Evolutionary conservation across 805 yeast species (phyloP).

Genomic region (Kluyveromyces wickerhamii): DNA sequence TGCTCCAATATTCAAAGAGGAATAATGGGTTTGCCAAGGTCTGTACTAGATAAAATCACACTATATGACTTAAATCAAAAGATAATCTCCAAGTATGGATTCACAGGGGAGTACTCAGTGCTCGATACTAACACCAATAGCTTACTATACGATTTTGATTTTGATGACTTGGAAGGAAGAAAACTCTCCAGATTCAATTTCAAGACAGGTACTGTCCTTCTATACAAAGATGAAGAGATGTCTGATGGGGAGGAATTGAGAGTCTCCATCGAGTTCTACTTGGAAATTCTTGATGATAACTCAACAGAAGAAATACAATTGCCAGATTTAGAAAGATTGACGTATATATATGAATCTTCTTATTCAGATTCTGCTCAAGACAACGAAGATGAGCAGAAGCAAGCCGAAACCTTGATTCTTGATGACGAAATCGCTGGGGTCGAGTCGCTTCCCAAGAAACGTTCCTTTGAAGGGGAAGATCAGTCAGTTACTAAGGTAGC

Average conservation of each 20-base stretch:
- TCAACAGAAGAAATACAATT: constrained; percentile 15
- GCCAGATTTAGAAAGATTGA: constrained; percentile 25
- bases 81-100: constrained; percentile 43
- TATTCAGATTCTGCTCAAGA: neutral
- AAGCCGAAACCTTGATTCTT: neutral
- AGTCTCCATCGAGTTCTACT: constrained; percentile 56
- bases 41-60: constrained; percentile 26
- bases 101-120: constrained; percentile 32
- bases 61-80: constrained; percentile 46
- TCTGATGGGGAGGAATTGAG: constrained; percentile 25
- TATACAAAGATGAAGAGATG: constrained; percentile 78
- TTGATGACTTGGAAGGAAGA: constrained; percentile 62
- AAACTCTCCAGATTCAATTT: constrained; percentile 48
- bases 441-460: constrained; percentile 13
- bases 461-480: constrained; percentile 17
- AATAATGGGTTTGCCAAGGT: constrained; percentile 30
- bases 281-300: constrained; percentile 25
- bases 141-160: constrained; percentile 77
- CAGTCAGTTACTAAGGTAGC: neutral
- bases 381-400: neutral
- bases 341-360: constrained; percentile 4
- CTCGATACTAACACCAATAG: constrained; percentile 34
- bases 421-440: neutral
- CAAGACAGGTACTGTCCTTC: constrained; percentile 50
- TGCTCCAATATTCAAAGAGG: constrained; percentile 50